Conservation (phyloP, 805 yeast species). For the Brettanomyces nanus region DNA sequence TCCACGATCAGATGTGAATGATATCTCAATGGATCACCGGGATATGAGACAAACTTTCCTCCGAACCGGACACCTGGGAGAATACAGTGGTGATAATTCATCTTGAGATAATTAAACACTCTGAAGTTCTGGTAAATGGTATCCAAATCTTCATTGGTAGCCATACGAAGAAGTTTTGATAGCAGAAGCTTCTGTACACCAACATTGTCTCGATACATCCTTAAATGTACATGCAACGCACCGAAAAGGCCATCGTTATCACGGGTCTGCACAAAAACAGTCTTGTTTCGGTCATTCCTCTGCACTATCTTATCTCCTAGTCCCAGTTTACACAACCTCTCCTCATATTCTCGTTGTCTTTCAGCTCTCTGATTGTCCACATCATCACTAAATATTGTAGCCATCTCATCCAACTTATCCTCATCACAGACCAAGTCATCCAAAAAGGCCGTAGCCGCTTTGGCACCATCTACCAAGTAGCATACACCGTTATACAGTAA, state of each 20-base stretch:
- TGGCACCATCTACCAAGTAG: constrained; percentile 8
- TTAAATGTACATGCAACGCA: neutral
- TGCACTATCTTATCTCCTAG: neutral
- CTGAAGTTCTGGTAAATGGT: constrained; percentile 13
- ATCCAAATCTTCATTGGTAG: neutral
- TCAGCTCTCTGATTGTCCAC: constrained; percentile 4
- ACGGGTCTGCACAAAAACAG: constrained; percentile 15
- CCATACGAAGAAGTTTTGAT: constrained; percentile 1
- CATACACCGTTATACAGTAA: constrained; percentile 31
- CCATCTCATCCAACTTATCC: constrained; percentile 1
- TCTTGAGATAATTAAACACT: constrained; percentile 15
- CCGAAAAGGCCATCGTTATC: constrained; percentile 9
- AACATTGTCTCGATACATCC: neutral
- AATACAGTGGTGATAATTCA: constrained; percentile 33
- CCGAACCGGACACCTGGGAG: constrained; percentile 91
- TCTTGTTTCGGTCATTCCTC: constrained; percentile 4
- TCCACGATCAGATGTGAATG: constrained; percentile 81
- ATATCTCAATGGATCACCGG: constrained; percentile 87
- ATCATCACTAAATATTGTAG: constrained; percentile 5
- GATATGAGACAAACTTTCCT: constrained; percentile 80
- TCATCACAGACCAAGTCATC: constrained; percentile 3
- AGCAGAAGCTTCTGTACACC: constrained; percentile 2
- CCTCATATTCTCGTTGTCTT: constrained; percentile 8
- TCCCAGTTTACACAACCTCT: constrained; percentile 4
- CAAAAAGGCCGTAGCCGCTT: constrained; percentile 3